Conservation (phyloP, 257 asterid species). For the Prunella vulgaris region DNA sequence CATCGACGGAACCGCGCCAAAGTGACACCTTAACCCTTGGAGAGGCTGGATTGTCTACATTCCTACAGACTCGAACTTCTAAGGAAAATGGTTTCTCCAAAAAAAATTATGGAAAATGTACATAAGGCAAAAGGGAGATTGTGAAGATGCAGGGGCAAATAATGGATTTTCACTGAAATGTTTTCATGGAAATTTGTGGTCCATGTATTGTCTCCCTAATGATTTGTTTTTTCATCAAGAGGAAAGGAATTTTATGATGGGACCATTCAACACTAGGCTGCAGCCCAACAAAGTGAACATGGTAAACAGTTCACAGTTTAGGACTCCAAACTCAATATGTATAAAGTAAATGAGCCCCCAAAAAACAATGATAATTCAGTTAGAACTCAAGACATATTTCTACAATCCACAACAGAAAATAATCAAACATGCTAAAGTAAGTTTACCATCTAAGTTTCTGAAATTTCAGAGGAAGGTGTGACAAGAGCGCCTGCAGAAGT, state of each 20-base stretch:
- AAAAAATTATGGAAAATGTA: neutral
- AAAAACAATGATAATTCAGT: neutral
- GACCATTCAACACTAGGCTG: neutral
- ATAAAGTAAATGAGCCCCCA: neutral
- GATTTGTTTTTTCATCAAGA: neutral
- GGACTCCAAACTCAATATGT: constrained; percentile 9
- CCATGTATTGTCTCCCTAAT: neutral
- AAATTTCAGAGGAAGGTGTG: constrained; percentile 71
- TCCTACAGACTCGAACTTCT: neutral
- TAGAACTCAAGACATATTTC: neutral
- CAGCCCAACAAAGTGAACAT: neutral
- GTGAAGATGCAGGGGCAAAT: constrained; percentile 5
- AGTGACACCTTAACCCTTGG: neutral
- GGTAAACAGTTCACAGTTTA: neutral
- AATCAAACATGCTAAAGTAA: constrained; percentile 20
- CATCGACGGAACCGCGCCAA: neutral
- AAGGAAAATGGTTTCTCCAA: neutral
- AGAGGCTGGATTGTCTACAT: neutral
- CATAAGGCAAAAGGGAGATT: neutral
- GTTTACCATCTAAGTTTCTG: constrained; percentile 84
- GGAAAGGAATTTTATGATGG: neutral
- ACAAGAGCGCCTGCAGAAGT: constrained; percentile 66
- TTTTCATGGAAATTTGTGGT: neutral
- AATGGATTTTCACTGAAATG: neutral
- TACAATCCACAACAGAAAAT: constrained; percentile 8